Evolutionary conservation across 2,329 filamentous ascomycete genomes (phyloP), one percentile per base, ranked within the genome.

Genomic region (Pyrenophora seminiperda): DNA sequence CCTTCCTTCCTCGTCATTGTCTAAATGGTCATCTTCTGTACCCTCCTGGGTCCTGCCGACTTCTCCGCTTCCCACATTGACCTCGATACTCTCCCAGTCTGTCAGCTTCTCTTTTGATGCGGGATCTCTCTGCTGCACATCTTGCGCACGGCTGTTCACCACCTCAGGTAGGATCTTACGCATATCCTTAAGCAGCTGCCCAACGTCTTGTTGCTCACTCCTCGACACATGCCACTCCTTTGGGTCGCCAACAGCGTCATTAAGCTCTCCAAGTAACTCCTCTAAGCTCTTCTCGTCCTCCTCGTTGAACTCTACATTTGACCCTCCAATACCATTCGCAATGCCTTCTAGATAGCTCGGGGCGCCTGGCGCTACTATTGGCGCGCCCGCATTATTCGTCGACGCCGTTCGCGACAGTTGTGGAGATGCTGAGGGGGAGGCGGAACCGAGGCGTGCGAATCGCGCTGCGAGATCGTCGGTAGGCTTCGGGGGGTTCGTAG

Each of bases 251-350:
- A 66, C 50, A 18, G 62, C 50, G 7, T 53, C 55, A 20, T 66
- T 61, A 3, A 80, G 58, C 51, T 79, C 76, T 13, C 65, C 68
- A 5, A 80, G 58, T 15, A 80, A 56, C 45, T 79, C 75, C 24
- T 80, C 77, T n/a, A 80, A 58, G 19, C 68, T 76, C 58, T 73
- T 72, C 48, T 78, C 78, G 45, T 78, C 75, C 41, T 72, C 74
- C 15, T 62, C 65, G 50, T 73, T 67, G 39, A 65, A 62, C 10
- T 70, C 62, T 3, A 66, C 53, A 56, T 53, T 50, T 2, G 48
- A 53, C 11, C 61, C 60, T 13, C 63, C 63, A 5, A 70, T 44
- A 2, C 68, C 68, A 37, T 69, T 64, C 7, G 65, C 65, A 31
- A 70, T 52, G 2, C 63, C 68, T 50, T 70, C 66, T 0, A 71